Base-by-base conservation (phyloP, 202 grass and related monocot genomes). In the Alloteropsis angusta region DNA sequence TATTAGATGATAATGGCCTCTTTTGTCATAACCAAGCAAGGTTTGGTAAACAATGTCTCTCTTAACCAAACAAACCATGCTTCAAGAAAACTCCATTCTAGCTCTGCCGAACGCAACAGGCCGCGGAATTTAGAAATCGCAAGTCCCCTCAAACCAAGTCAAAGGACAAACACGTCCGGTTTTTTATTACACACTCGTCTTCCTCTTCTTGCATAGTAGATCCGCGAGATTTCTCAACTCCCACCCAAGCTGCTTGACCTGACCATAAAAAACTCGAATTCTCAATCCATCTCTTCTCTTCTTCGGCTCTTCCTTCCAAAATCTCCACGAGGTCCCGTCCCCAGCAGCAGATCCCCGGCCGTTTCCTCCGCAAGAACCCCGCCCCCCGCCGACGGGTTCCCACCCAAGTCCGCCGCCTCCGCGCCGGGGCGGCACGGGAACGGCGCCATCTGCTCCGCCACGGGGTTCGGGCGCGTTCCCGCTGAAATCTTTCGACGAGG, bases 31-130 rank as follows among this genome's bases (percentile, higher is more conserved):
- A 47, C 14, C 43, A 69, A 69, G 66, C 41, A 71, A 71, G 47
- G 26, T n/a, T 70, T 49, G 23, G 14, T 69, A 28, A 48, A 45
- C 10, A 68, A 68, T 36, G 28, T 52, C 46, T 22, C 5, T 37
- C 22, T 54, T 72, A 54, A 6, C 48, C 48, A 54, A 72, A 55
- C 69, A 72, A 55, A 72, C 48, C 69, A 53, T 72, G 68, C 68
- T 19, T 71, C 30, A 71, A 52, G 68, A 8, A 71, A 71, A 71
- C 68, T 72, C 18, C 44, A 65, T 65, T 52, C 44, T 8, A 48
- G 30, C 34, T 15, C 17, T 36, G 18, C 7, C 28, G 58, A 3
- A 36, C 45, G 28, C n/a, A n/a, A n/a, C n/a, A n/a, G n/a, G n/a
- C n/a, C n/a, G n/a, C 46, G 1, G 47, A 53, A 71, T 52, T 53